These are phyloP conservation scores for Diaporthe batatas DNA, from an alignment of 2,329 filamentous ascomycete species.

Conservation along the genomic window DNA sequence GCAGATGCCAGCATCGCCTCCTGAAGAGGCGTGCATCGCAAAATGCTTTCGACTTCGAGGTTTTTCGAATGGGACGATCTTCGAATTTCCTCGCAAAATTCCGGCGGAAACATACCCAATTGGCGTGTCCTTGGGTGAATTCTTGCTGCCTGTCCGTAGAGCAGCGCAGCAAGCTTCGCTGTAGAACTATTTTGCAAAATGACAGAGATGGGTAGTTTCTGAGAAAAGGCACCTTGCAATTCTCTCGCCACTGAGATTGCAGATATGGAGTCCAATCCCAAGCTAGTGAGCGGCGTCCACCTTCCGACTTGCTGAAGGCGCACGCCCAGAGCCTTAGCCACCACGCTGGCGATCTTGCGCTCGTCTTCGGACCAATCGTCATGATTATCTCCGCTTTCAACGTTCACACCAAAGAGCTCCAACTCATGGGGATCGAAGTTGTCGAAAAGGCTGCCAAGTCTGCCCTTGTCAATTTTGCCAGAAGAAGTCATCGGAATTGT, in stretches of 20 bases:
- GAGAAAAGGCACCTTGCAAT: slow-evolving; percentile 62
- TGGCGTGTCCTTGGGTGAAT: neutral
- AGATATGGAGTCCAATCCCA: slow-evolving; percentile 87
- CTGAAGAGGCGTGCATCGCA: slow-evolving; percentile 89
- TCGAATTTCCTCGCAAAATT: slow-evolving; percentile 48
- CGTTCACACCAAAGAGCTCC: slow-evolving; percentile 40
- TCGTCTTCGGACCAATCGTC: slow-evolving; percentile 70
- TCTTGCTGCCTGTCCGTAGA: slow-evolving; percentile 38
- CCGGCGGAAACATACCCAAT: slow-evolving; percentile 47
- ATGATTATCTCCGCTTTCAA: slow-evolving; percentile 49
- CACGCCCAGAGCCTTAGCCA: slow-evolving; percentile 65
- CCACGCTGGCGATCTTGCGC: slow-evolving; percentile 62
- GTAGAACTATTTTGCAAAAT: slow-evolving; percentile 78
- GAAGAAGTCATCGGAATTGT: slow-evolving; percentile 78
- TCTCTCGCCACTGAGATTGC: slow-evolving; percentile 77
- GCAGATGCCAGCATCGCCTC: slow-evolving; percentile 84
- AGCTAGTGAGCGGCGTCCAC: slow-evolving; percentile 79
- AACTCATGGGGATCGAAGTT: slow-evolving; percentile 61
- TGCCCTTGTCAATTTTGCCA: slow-evolving; percentile 77
- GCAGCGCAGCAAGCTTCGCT: slow-evolving; percentile 65
- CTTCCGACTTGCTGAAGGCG: slow-evolving; percentile 63
- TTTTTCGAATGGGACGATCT: slow-evolving; percentile 51
- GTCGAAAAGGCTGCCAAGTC: slow-evolving; percentile 64
- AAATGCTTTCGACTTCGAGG: slow-evolving; percentile 64
- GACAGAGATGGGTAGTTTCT: slow-evolving; percentile 73